Evolutionary conservation across 78 protist species (phyloP), one percentile per base, ranked within the genome.

Genomic region (Dictyostelium capitatum): DNA sequence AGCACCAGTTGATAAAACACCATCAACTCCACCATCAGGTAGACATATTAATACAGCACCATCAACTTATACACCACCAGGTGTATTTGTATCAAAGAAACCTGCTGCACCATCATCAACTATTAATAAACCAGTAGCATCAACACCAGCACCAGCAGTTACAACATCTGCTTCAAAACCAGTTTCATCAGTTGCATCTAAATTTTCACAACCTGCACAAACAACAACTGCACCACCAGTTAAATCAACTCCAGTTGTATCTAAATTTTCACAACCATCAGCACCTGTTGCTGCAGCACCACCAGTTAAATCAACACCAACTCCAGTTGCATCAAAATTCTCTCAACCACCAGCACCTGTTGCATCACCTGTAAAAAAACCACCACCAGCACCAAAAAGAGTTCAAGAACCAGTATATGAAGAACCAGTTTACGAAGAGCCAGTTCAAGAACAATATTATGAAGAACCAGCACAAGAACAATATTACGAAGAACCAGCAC

Each of bases 331-430:
- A 15, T 50, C 83, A 1, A 79, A 79, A 79, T 79, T 79, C 51
- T 28, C 83, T 8, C 83, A 79, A 79, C 83, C 83, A 17, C 62
- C 81, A 25, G 57, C 81, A 0, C 90, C 89, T 5, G 70, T 50
- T 6, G 82, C 92, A 53, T 50, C 83, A 5, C 25, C 73, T 47
- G 83, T 62, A 9, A 85, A 85, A 51, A 85, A 75, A 59, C 83
- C 92, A 74, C 83, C 92, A 50, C 75, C 92, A 53, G 64, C 83
- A 23, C 82, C 65, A 20, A 84, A 84, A 51, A 85, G 79, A 59
- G 74, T 73, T 73, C 67, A 67, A 19, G 57, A 28, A 43, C 90
- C 90, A 69, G 90, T 48, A 51, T 37, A 37, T 2, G 79, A 78
- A 69, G 93, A 77, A 51, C 93, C 80, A 25, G 81, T 14, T 48